These are phyloP conservation scores for Ophiocordyceps camponoti-leonardi DNA, from an alignment of 2,329 filamentous ascomycete genomes.

Conservation along the genomic window DNA sequence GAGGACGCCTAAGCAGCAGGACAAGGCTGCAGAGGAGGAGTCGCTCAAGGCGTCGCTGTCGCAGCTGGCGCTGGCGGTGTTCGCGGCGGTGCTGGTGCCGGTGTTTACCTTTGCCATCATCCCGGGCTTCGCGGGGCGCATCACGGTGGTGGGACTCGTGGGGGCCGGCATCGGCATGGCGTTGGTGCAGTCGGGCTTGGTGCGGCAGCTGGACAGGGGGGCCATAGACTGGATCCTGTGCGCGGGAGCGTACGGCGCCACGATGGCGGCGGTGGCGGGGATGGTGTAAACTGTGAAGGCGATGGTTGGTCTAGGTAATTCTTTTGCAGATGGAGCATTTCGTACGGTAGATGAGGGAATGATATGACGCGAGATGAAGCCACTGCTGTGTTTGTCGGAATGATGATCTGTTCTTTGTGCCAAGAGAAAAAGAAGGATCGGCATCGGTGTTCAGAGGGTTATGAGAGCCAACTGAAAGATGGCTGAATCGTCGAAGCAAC, in stretches of 20 bases:
- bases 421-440: too few species aligned
- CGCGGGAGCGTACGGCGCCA: constrained; percentile 15
- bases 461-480: too few species aligned
- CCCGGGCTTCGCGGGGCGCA: constrained; percentile 35
- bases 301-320: too few species aligned
- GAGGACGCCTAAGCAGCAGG: background rate
- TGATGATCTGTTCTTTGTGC: too few species aligned
- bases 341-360: too few species aligned
- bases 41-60: background rate
- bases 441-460: too few species aligned
- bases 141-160: constrained; percentile 37
- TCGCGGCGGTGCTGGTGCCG: constrained; percentile 30
- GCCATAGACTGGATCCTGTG: constrained; percentile 9
- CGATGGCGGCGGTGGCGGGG: constrained; percentile 13
- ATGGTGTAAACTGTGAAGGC: background rate
- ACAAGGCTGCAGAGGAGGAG: background rate
- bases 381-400: too few species aligned
- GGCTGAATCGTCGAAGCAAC: too few species aligned
- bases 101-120: constrained; percentile 41
- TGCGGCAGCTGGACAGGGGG: constrained; percentile 5
- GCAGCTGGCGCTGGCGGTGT: constrained; percentile 7
- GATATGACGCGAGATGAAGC: too few species aligned
- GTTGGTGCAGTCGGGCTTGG: constrained; percentile 10
- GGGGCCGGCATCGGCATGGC: constrained; percentile 23
- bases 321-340: too few species aligned